Conservation (phyloP, 2,329 filamentous ascomycete genomes). For the Monosporascus sp. region DNA sequence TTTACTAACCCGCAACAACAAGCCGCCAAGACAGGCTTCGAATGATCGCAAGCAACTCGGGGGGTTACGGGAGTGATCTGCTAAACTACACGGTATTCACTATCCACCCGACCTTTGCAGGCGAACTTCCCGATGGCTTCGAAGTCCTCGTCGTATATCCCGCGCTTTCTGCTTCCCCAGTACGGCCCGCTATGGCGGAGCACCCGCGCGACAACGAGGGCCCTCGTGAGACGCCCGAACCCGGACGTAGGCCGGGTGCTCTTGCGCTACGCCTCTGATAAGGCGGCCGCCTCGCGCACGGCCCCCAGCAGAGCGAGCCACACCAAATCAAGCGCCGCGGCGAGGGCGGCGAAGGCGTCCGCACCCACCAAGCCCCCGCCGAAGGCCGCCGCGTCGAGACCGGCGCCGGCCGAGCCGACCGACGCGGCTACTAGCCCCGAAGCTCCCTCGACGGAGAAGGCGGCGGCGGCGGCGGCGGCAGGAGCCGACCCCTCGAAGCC, state of each 20-base stretch:
- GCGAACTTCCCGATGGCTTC: constrained; percentile 32
- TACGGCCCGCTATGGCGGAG: constrained; percentile 51
- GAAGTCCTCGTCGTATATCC: constrained; percentile 48
- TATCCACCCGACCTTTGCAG: too few relatives aligned
- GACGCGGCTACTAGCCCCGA: constrained; percentile 9
- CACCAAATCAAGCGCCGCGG: constrained; percentile 32
- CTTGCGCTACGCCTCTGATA: constrained; percentile 30
- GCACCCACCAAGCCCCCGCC: constrained; percentile 18
- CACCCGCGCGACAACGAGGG: constrained; percentile 10
- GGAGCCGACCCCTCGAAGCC: constrained; percentile 43
- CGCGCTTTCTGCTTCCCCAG: constrained; percentile 64
- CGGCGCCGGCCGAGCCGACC: constrained; percentile 1
- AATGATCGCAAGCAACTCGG: too few relatives aligned
- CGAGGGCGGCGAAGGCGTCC: constrained; percentile 19
- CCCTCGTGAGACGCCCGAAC: constrained; percentile 21
- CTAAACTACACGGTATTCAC: too few relatives aligned
- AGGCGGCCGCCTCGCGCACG: constrained; percentile 21
- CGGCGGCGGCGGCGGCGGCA: constrained; percentile 4
- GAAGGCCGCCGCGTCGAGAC: constrained; percentile 10
- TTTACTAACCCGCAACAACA: too few relatives aligned
- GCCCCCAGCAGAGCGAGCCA: constrained; percentile 41
- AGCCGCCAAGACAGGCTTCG: too few relatives aligned
- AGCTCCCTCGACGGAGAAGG: background rate
- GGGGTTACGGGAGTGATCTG: too few relatives aligned
- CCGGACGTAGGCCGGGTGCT: constrained; percentile 23